Evolutionary conservation across 768 basidiomycete species (phyloP).

Genomic region (Daedaleopsis sinensis): DNA sequence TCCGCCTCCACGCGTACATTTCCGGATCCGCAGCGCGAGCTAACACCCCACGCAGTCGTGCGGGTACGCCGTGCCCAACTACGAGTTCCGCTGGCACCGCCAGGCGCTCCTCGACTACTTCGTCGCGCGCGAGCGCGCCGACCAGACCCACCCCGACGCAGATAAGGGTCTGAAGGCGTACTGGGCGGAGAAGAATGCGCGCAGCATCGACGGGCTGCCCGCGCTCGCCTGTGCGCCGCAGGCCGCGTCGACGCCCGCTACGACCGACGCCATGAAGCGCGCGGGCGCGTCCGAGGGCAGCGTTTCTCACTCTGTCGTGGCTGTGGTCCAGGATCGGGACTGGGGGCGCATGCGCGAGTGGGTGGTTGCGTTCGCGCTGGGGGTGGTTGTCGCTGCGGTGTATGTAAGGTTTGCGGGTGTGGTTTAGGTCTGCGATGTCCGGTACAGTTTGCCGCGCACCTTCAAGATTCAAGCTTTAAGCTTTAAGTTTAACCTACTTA

Average conservation of each 20-base stretch:
- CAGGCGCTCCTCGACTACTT: constrained; percentile 51
- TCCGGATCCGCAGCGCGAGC: constrained; percentile 31
- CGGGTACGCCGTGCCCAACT: constrained; percentile 66
- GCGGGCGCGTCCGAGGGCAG: constrained; percentile 11
- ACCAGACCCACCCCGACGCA: constrained; percentile 33
- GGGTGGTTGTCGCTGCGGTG: constrained; percentile 26
- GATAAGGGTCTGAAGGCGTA: constrained; percentile 55
- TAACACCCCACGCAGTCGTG: constrained; percentile 52
- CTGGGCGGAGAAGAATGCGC: constrained; percentile 53
- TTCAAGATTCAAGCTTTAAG: no score
- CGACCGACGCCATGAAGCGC: constrained; percentile 20
- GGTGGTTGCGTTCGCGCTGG: constrained; percentile 34
- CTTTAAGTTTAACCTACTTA: no score
- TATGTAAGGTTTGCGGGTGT: constrained; percentile 6
- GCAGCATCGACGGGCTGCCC: constrained; percentile 61
- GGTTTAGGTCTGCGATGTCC: no score
- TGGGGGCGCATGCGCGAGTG: constrained; percentile 15
- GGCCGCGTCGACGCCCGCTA: constrained; percentile 4
- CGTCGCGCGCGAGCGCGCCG: constrained; percentile 45
- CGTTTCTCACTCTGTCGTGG: no score
- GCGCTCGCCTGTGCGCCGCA: constrained; percentile 41
- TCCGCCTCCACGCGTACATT: not conserved
- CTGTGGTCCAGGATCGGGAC: no score
- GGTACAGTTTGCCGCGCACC: no score
- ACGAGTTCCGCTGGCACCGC: constrained; percentile 58